Evolutionary conservation across 2,329 filamentous ascomycete genomes (phyloP), one percentile per base, ranked within the genome.

Genomic region (Penicillium sp.): DNA sequence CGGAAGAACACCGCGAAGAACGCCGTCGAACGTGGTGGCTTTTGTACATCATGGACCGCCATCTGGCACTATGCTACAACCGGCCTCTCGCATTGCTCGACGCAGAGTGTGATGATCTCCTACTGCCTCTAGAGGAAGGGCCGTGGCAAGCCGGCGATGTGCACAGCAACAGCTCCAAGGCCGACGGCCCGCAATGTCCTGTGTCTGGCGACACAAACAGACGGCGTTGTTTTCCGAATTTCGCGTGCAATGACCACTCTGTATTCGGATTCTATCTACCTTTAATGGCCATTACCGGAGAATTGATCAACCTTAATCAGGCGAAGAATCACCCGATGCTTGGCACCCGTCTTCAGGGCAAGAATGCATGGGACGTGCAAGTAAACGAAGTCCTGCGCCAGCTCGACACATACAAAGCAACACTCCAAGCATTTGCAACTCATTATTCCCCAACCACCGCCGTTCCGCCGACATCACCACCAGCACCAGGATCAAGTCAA

Each of bases 221-320:
- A 62, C 81, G 86, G 52, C 78, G 77, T 40, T 81, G 87, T 62
- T 90, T 91, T n/a, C 88, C 90, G 48, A 83, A 85, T 59, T 94
- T 93, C 65, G 85, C 91, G 69, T 96, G 90, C 72, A 90, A 87
- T 40, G 89, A 91, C 48, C 89, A 93, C 75, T 89, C 89, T 70
- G 91, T 96, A 66, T 96, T 93, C 69, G 91, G 91, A 61, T 96
- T 90, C 74, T 96, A 96, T 75, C 77, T 96, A 47, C 92, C 92
- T n/a, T 77, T 96, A 46, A 96, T 96, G 92, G 90, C 90, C 1
- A 95, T 96, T 56, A 82, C 96, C 24, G 92, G 92, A 48, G 91
- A 95, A 71, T 88, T 96, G 59, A 90, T 96, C 50, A 91, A 96
- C 69, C 79, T 96, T 33, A 90, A 95, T 64, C 91, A 96, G 70